phyloP scores from a whole-genome alignment of 1,139 yeast species.

The Insectozyma bohioensis region DNA sequence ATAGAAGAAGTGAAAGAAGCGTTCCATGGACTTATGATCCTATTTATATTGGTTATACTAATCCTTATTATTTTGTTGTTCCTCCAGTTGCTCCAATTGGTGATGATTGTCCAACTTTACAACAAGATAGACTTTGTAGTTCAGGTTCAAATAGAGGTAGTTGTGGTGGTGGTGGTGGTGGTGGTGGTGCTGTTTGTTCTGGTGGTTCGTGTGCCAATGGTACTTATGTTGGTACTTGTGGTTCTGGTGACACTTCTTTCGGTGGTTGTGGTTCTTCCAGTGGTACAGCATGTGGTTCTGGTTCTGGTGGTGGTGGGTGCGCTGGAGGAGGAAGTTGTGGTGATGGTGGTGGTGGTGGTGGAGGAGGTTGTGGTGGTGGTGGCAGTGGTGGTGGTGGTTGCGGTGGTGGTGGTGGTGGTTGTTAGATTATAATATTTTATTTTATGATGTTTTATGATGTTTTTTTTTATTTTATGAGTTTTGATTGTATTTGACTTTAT shows the following conservation, averaged over 20 bases:
- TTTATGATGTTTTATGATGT: no score
- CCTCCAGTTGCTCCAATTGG: constrained; percentile 9
- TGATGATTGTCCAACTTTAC: constrained; percentile 2
- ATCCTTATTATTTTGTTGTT: constrained; percentile 5
- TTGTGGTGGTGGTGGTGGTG: neutral
- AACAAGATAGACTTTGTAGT: constrained; percentile 4
- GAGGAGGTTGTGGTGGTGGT: constrained; percentile 1
- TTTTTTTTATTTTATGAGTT: no score
- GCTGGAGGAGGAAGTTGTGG: neutral
- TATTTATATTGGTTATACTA: constrained; percentile 3
- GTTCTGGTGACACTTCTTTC: neutral
- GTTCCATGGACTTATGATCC: constrained; percentile 7
- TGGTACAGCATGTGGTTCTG: neutral
- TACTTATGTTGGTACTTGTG: neutral
- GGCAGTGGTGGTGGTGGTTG: no score
- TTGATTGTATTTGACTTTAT: no score
- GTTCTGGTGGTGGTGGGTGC: neutral
- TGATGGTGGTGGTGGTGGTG: constrained; percentile 3
- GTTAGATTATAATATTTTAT: no score
- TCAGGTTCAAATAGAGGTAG: constrained; percentile 2
- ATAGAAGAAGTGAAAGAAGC: constrained; percentile 4
- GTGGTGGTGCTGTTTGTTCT: neutral
- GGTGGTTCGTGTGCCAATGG: neutral
- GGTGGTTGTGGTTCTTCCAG: constrained; percentile 1
- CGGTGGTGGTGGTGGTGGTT: no score